Conservation (phyloP, 345 rosid genomes). For the Gossypium stocksii region DNA sequence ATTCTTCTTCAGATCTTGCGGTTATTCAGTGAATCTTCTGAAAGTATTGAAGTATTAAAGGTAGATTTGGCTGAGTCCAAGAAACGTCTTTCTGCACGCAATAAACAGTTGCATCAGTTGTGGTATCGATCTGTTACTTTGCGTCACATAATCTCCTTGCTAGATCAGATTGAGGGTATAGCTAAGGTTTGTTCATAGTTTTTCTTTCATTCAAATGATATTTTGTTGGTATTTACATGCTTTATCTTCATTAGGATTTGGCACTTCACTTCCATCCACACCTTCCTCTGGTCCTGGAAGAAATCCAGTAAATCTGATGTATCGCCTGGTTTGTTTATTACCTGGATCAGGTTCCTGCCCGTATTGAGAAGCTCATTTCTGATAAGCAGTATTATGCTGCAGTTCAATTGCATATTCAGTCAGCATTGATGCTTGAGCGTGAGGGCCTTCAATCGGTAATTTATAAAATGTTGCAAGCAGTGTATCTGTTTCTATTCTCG, state of each 20-base stretch:
- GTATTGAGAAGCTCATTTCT: slow-evolving; percentile 82
- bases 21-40: slow-evolving; percentile 90
- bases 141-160: slow-evolving; percentile 85
- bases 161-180: slow-evolving; percentile 98
- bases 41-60: slow-evolving; percentile 62
- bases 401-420: slow-evolving; percentile 76
- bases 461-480: background rate
- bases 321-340: slow-evolving; percentile 15
- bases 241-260: slow-evolving; percentile 9
- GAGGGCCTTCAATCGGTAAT: slow-evolving; percentile 95
- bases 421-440: slow-evolving; percentile 88
- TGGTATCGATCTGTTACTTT: slow-evolving; percentile 99
- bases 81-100: slow-evolving; percentile 74
- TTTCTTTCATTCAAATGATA: slow-evolving; percentile 11
- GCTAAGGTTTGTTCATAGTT: slow-evolving; percentile 64
- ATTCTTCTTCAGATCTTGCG: slow-evolving; percentile 72
- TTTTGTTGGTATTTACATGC: slow-evolving; percentile 10
- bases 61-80: slow-evolving; percentile 89
- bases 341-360: slow-evolving; percentile 47
- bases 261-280: slow-evolving; percentile 7
- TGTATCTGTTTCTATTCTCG: background rate
- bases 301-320: slow-evolving; percentile 6
- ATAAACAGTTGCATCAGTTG: slow-evolving; percentile 92
- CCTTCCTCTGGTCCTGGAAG: background rate
- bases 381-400: slow-evolving; percentile 93